Conservation (phyloP, 441 rosid genomes). For the Biscutella laevigata region DNA sequence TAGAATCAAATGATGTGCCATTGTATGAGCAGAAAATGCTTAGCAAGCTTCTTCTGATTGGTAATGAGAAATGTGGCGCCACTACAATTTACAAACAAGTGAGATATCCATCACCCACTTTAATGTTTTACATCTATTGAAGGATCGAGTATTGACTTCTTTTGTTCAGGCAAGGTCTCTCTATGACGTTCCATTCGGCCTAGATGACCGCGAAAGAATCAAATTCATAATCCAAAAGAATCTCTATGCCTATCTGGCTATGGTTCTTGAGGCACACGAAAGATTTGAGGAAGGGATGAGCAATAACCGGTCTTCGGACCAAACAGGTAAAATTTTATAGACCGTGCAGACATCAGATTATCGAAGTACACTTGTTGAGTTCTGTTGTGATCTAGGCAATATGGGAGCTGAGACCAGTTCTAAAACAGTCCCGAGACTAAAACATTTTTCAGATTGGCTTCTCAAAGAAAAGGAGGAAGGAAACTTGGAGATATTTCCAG, state of each 20-base stretch:
- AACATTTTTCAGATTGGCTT: slow-evolving; percentile 51
- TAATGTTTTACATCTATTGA: neutral
- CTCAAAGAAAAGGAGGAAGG: slow-evolving; percentile 43
- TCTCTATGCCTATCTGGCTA: slow-evolving; percentile 44
- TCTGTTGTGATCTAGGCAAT: slow-evolving; percentile 25
- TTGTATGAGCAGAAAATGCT: slow-evolving; percentile 21
- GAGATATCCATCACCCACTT: slow-evolving; percentile 10
- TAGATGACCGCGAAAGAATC: slow-evolving; percentile 41
- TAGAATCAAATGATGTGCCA: slow-evolving; percentile 20
- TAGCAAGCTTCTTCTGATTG: slow-evolving; percentile 47
- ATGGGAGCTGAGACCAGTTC: slow-evolving; percentile 29
- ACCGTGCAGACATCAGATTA: neutral
- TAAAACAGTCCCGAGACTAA: slow-evolving; percentile 31
- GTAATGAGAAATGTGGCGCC: slow-evolving; percentile 53
- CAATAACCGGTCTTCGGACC: slow-evolving; percentile 27
- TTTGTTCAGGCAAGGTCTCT: slow-evolving; percentile 50
- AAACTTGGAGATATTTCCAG: slow-evolving; percentile 50
- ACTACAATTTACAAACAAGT: slow-evolving; percentile 66
- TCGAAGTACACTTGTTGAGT: neutral
- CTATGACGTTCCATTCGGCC: slow-evolving; percentile 45
- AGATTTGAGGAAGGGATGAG: no score
- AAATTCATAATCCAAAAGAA: slow-evolving; percentile 54
- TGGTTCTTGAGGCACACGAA: slow-evolving; percentile 44
- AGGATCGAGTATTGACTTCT: slow-evolving; percentile 1
- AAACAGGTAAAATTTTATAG: slow-evolving; percentile 42